Conservation (phyloP, 768 basidiomycete genomes). For the Rossbeevera mucosa region DNA sequence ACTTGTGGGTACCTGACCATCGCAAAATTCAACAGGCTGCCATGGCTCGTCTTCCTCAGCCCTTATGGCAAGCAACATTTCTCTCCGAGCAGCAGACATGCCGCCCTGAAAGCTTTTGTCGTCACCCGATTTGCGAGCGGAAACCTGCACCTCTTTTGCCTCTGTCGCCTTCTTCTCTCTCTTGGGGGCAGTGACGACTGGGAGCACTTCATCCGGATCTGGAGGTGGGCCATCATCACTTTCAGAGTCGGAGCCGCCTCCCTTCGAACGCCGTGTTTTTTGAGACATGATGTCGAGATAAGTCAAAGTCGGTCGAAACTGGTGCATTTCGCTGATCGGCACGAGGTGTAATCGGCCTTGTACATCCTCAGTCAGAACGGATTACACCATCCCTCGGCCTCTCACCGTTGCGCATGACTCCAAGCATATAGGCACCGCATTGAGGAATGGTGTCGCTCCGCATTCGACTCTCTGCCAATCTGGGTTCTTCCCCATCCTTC, state of each 20-base stretch:
- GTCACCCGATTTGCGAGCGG: conserved; percentile 60
- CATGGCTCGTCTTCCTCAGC: conserved; percentile 76
- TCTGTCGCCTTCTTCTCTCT: conserved; percentile 63
- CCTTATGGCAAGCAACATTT: conserved; percentile 71
- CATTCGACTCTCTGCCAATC: conserved; percentile 65
- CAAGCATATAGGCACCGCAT: conserved; percentile 68
- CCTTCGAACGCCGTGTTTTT: conserved; percentile 50
- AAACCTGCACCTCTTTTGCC: conserved; percentile 72
- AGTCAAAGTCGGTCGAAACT: conserved; percentile 77
- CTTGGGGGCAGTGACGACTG: conserved; percentile 36
- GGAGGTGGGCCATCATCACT: conserved; percentile 76
- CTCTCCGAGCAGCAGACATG: conserved; percentile 64
- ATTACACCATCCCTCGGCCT: conserved; percentile 1
- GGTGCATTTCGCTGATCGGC: conserved; percentile 73
- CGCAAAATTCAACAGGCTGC: conserved; percentile 63
- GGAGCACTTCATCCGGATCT: conserved; percentile 67
- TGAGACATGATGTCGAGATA: conserved; percentile 72
- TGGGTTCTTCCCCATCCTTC: conserved; percentile 51
- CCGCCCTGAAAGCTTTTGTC: conserved; percentile 64
- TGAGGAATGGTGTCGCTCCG: conserved; percentile 68
- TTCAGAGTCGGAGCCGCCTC: conserved; percentile 57
- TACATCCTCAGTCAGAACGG: conserved; percentile 7
- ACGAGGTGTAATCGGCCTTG: conserved; percentile 73
- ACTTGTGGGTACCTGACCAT: conserved; percentile 49
- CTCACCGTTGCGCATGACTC: conserved; percentile 68